Base-by-base conservation (phyloP, 352 stramenopile genomes). In the Phytophthora pseudosyringae region DNA sequence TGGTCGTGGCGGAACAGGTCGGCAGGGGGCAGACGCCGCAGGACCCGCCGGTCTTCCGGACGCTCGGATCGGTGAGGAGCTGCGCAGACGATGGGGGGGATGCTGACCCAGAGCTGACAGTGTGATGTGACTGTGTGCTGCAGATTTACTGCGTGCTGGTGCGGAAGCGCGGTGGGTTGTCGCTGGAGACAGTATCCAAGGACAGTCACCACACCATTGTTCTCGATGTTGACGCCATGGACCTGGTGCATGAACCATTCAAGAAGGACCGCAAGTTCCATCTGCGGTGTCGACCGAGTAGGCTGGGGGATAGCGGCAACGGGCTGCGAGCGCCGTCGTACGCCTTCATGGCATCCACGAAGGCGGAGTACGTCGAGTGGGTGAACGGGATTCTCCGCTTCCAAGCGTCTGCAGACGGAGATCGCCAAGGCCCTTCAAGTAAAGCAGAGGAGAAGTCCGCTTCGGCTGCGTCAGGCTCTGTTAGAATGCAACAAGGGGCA, bases 141-240 rank as follows among this genome's bases (percentile, higher is more conserved):
- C 43, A 87, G 78, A 78, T 87, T 12, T 71, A 81, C 31, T 87
- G 76, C 28, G 63, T 81, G 16, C 35, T 87, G 40, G 64, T 78
- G 41, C 38, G 75, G 15, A 83, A 85, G 47, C 59, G 41, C 35
- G 36, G 44, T 28, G 63, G 70, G 1, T 32, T 87, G 46, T 58
- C 76, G 28, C 33, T 87, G 31, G 69, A 87, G 59, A 83, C 68
- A 0, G 65, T 83, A 35, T 73, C 73, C 4, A 58, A 68, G 18
- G 64, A 83, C 47, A 68, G 66, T 12, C 71, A 75, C 32, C 70
- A 74, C 18, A 39, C 61, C 4, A 62, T 85, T 40, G 69, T 73
- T 29, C 57, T 87, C 11, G 45, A 76, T 25, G 50, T 83, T 15
- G 51, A 71, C 43, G 15, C n/a, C 8, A 80, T 83, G 76, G 67